Conservation (phyloP, 176 grass and related monocot species). For the Calamus simplicifolius region DNA sequence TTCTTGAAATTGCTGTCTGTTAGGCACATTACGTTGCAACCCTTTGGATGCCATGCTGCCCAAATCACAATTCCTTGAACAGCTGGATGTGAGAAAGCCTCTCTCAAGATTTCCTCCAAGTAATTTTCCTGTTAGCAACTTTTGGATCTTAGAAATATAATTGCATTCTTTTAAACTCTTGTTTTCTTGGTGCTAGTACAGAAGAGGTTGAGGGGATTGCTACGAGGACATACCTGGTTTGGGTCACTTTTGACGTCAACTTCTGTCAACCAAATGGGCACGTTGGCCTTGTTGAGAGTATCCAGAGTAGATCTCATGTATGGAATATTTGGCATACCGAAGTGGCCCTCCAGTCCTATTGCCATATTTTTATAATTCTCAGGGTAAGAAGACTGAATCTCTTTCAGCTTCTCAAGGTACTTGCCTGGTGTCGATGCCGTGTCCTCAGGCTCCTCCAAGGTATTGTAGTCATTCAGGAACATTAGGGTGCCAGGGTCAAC, state of each 20-base stretch:
- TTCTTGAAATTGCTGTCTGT: conserved; percentile 70
- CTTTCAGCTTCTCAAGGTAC: conserved; percentile 55
- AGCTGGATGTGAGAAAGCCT: conserved; percentile 75
- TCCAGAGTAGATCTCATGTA: conserved; percentile 66
- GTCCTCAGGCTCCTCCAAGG: conserved; percentile 56
- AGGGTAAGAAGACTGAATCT: conserved; percentile 26
- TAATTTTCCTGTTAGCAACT: conserved; percentile 24
- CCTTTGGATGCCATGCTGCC: conserved; percentile 49
- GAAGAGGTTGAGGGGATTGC: too few species aligned
- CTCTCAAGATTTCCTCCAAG: conserved; percentile 64
- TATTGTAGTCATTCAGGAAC: conserved; percentile 91
- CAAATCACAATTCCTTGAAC: conserved; percentile 76
- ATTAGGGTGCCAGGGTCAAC: conserved; percentile 40
- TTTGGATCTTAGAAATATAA: too few species aligned
- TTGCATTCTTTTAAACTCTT: too few species aligned
- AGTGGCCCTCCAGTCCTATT: conserved; percentile 79
- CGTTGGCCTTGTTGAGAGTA: conserved; percentile 30
- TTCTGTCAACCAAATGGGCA: conserved; percentile 94
- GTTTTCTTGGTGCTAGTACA: too few species aligned
- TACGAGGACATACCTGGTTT: conserved; percentile 22
- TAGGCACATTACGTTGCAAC: conserved; percentile 76
- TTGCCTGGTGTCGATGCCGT: conserved; percentile 21
- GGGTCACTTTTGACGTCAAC: conserved; percentile 36
- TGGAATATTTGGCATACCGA: conserved; percentile 55
- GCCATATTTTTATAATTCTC: conserved; percentile 35